phyloP scores from a whole-genome alignment of 2,329 filamentous ascomycete genomes.

The Rutstroemia sp. region DNA sequence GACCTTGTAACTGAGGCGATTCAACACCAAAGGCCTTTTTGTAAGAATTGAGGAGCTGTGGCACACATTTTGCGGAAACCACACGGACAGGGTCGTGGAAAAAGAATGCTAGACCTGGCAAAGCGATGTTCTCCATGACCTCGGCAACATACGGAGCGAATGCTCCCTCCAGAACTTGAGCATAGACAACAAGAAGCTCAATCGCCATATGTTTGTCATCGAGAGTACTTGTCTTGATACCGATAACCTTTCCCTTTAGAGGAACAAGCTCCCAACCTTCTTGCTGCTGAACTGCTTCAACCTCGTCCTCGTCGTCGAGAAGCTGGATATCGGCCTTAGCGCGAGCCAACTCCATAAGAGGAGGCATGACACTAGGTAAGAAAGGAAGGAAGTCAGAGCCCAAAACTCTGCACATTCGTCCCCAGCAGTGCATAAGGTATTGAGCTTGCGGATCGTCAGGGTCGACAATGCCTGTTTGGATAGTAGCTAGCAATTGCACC shows the following conservation, averaged over 20 bases:
- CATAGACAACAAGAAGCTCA: conserved; percentile 93
- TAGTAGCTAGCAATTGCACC: conserved; percentile 78
- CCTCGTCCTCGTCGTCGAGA: conserved; percentile 89
- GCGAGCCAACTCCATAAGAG: conserved; percentile 80
- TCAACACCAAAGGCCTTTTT: conserved; percentile 82
- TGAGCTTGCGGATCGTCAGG: conserved; percentile 92
- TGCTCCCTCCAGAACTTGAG: conserved; percentile 84
- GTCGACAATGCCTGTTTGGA: conserved; percentile 81
- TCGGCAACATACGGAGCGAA: conserved; percentile 89
- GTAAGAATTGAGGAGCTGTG: conserved; percentile 86
- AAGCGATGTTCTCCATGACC: conserved; percentile 93
- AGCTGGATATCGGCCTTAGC: conserved; percentile 97
- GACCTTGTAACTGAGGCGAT: conserved; percentile 68
- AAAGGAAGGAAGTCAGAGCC: conserved; percentile 88
- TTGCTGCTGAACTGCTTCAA: conserved; percentile 86
- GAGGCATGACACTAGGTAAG: conserved; percentile 88
- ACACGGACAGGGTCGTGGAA: conserved; percentile 98
- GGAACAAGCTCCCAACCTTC: conserved; percentile 97
- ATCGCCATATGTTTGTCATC: conserved; percentile 99
- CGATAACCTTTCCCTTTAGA: conserved; percentile 95
- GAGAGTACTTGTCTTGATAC: conserved; percentile 92
- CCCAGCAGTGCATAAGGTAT: conserved; percentile 98
- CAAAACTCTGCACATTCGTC: conserved; percentile 93
- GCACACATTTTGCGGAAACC: conserved; percentile 89
- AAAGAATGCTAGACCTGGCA: conserved; percentile 93